Base-by-base conservation (phyloP, 257 asterid species). In the Coffea eugenioides region DNA sequence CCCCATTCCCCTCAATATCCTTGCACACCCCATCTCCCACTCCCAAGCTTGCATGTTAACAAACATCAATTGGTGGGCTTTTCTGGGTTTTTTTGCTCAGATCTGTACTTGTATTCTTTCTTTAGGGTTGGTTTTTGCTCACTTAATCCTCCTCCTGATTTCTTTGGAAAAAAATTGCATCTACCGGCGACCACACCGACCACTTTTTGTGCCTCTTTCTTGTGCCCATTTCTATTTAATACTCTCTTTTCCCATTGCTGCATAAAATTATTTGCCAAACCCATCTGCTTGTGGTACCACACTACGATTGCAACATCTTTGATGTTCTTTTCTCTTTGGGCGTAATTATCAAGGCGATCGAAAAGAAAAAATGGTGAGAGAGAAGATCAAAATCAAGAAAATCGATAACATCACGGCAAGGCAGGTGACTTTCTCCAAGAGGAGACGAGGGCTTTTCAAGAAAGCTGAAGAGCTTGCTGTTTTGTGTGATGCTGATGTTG, bases 341-440 rank as follows among this genome's bases (percentile, higher is more conserved):
- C 15, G 2, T 66, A 15, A 15, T 14, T n/a, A 69, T 23, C 4
- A 8, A 21, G 31, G 6, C 11, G 3, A 39, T 8, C 2, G 34
- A 31, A 31, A 31, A 31, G 34, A 31, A 8, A 73, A 45, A 52
- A 86, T 86, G 89, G 89, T 84, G 6, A 80, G 88, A 51, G 89
- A 84, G 81, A 86, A 84, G 84, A 86, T 86, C 48, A 84, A 84
- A 76, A 86, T 86, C 75, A 86, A 76, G 88, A 82, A 82, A 82
- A 86, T 86, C 23, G 89, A 86, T 51, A 86, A 86, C 57, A 59
- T 77, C 6, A 84, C 88, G 0, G 84, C 88, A 0, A 86, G 89
- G 65, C 89, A 86, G 62, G 89, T 86, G 75, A 86, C 89, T 36
- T 86, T 86, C 69, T 86, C 89, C 3, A 86, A 86, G 84, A 84